phyloP scores from a whole-genome alignment of 75 land plant species.

The Pinus tabuliformis region DNA sequence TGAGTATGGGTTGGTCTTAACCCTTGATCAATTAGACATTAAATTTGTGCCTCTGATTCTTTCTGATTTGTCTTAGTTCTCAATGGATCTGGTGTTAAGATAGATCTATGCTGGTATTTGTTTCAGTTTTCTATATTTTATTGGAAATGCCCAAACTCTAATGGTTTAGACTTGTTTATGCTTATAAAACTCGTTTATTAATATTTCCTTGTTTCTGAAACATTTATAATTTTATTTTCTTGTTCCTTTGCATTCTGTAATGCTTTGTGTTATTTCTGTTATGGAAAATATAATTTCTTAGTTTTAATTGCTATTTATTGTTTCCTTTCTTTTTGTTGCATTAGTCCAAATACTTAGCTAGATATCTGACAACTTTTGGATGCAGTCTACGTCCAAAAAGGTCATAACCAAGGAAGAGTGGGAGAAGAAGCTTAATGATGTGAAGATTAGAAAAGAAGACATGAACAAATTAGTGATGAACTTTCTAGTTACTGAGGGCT shows the following conservation, averaged over 20 bases:
- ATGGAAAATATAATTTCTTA: neutral
- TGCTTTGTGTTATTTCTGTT: neutral
- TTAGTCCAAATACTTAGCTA: neutral
- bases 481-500: conserved; percentile 95
- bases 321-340: neutral
- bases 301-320: neutral
- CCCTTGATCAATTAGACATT: too few relatives aligned
- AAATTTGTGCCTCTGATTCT: too few relatives aligned
- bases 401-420: conserved; percentile 89
- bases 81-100: too few relatives aligned
- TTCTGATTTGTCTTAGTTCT: too few relatives aligned
- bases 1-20: too few relatives aligned
- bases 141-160: too few relatives aligned
- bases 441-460: conserved; percentile 89
- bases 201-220: too few relatives aligned
- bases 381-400: conserved; percentile 85
- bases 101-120: too few relatives aligned
- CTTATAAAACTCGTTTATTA: too few relatives aligned
- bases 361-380: neutral
- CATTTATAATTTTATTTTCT: neutral
- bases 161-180: too few relatives aligned
- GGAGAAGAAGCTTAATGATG: conserved; percentile 88
- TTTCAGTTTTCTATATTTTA: too few relatives aligned
- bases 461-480: conserved; percentile 98
- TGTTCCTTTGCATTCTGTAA: neutral